Conservation (phyloP, 2,329 filamentous ascomycete genomes). For the Biscogniauxia sp. region DNA sequence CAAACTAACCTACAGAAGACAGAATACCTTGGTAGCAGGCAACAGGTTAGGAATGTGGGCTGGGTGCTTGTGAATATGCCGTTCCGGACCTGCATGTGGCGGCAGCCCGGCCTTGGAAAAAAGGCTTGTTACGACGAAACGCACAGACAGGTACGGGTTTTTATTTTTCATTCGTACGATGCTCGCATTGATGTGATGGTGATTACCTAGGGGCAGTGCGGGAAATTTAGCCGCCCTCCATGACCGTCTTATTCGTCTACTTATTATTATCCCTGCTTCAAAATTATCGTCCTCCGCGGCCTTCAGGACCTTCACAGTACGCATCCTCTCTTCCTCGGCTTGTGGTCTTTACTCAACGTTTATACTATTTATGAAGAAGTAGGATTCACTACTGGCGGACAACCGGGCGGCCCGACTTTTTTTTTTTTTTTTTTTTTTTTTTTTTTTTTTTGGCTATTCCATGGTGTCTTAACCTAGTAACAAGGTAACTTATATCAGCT, state of each 20-base stretch:
- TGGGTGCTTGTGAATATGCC: background rate
- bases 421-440: background rate
- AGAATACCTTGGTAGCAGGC: too few species aligned
- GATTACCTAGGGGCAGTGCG: background rate
- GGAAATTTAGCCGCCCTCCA: background rate
- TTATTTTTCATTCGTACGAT: background rate
- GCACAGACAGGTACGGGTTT: background rate
- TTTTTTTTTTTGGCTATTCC: background rate
- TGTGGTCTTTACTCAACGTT: background rate
- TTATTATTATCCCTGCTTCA: background rate
- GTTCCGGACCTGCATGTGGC: background rate
- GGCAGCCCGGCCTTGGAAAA: background rate
- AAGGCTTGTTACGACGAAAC: background rate
- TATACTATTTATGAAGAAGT: background rate
- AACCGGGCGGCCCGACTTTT: background rate
- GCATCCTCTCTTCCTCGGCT: constrained; percentile 6
- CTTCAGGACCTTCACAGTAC: too few species aligned
- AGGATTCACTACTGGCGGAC: background rate
- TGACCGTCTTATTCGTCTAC: background rate
- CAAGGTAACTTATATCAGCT: too few species aligned
- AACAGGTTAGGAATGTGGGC: too few species aligned
- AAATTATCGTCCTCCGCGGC: too few species aligned
- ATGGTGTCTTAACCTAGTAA: background rate
- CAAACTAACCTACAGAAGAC: too few species aligned
- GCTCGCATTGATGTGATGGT: background rate